Evolutionary conservation across 768 basidiomycete genomes (phyloP).

Genomic region (Leccinum ochraceum): DNA sequence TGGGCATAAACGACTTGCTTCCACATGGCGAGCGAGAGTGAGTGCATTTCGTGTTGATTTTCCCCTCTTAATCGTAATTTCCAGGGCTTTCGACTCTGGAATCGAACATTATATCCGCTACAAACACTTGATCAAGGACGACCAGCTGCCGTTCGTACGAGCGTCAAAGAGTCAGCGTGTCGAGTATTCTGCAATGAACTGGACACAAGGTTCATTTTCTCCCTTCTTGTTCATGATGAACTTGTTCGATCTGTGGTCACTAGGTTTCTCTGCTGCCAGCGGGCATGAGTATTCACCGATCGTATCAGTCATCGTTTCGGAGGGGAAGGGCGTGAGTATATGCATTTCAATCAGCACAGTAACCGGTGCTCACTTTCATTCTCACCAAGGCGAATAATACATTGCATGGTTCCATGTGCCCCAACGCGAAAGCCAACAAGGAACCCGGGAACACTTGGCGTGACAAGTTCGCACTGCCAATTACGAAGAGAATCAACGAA

Average conservation of each 20-base stretch:
- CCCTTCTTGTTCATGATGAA: background rate
- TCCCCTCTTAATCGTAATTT: background rate
- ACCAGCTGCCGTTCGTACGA: slow-evolving; percentile 54
- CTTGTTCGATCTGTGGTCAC: slow-evolving; percentile 3
- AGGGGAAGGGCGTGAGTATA: slow-evolving; percentile 44
- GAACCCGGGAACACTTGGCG: slow-evolving; percentile 54
- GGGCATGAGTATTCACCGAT: slow-evolving; percentile 43
- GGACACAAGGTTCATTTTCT: slow-evolving; percentile 53
- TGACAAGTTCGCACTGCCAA: slow-evolving; percentile 50
- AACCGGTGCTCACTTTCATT: background rate
- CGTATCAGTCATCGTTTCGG: slow-evolving; percentile 55
- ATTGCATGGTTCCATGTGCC: slow-evolving; percentile 66
- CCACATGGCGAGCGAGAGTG: slow-evolving; percentile 68
- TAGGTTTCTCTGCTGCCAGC: slow-evolving; percentile 65
- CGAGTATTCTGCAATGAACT: slow-evolving; percentile 67
- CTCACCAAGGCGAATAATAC: slow-evolving; percentile 60
- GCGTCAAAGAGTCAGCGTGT: slow-evolving; percentile 58
- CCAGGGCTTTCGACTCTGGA: slow-evolving; percentile 55
- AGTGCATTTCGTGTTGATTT: slow-evolving; percentile 19
- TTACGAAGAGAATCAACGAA: slow-evolving; percentile 58
- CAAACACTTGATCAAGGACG: slow-evolving; percentile 41
- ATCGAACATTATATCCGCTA: slow-evolving; percentile 56
- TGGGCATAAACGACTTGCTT: slow-evolving; percentile 60
- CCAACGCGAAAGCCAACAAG: slow-evolving; percentile 48
- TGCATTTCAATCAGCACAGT: background rate